Conservation (phyloP, 1,284 basidiomycete genomes). For the Retiboletus flavoniger region DNA sequence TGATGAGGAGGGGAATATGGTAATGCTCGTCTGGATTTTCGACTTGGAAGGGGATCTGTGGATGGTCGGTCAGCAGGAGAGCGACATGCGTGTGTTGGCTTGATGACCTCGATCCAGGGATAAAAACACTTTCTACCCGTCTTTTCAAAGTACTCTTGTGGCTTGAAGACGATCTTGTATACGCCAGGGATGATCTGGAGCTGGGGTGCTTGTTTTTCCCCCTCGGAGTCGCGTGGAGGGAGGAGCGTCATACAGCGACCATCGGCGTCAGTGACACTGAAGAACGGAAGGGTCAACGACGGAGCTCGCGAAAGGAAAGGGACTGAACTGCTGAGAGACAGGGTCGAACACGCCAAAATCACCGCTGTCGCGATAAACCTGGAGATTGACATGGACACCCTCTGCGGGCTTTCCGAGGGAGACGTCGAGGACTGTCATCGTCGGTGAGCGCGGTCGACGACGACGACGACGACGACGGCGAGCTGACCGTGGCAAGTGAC, state of each 20-base stretch:
- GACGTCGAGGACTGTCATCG: slow-evolving; percentile 73
- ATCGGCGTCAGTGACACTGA: slow-evolving; percentile 75
- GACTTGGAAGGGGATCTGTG: slow-evolving; percentile 74
- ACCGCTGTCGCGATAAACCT: slow-evolving; percentile 40
- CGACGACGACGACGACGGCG: background rate
- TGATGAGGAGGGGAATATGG: slow-evolving; percentile 89
- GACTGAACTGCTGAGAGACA: slow-evolving; percentile 58
- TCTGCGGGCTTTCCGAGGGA: slow-evolving; percentile 79
- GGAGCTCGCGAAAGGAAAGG: background rate
- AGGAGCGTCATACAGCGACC: slow-evolving; percentile 78
- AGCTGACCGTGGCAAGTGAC: slow-evolving; percentile 84
- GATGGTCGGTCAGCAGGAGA: slow-evolving; percentile 8
- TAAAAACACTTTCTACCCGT: slow-evolving; percentile 74
- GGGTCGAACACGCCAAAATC: slow-evolving; percentile 46
- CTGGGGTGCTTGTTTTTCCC: slow-evolving; percentile 42
- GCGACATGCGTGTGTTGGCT: background rate
- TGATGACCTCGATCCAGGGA: slow-evolving; percentile 79
- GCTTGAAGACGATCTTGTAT: slow-evolving; percentile 86
- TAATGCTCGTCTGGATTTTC: slow-evolving; percentile 76
- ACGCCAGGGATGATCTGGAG: slow-evolving; percentile 49
- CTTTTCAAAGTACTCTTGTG: slow-evolving; percentile 76
- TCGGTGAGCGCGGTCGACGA: background rate
- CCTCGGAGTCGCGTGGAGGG: slow-evolving; percentile 47
- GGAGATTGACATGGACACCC: slow-evolving; percentile 63
- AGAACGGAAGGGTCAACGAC: background rate